Base-by-base conservation (phyloP, 148 eudicot genomes). In the Fallopia convolvulus region DNA sequence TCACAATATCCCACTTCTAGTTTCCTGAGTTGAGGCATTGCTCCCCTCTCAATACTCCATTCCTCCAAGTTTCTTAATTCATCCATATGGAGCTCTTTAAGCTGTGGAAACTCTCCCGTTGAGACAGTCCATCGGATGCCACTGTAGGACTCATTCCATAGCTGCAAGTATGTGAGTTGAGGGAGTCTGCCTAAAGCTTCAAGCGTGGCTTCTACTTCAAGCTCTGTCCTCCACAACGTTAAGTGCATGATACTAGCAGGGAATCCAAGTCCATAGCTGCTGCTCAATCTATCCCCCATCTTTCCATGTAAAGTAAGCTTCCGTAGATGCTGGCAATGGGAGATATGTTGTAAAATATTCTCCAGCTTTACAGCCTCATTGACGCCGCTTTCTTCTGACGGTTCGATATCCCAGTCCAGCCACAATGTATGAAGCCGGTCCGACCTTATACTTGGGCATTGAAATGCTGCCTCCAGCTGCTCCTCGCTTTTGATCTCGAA, bases 281-380 rank as follows among this genome's bases (percentile, higher is more conserved):
- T 26, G 30, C 30, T 26, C 30, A 6, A 42, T 42, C 46, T 42
- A 26, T 4, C 77, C 77, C 78, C 66, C 21, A 82, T 61, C 60
- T 9, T 72, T 17, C 86, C 83, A 15, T 2, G 8, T 7, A 83
- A 63, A 48, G 47, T 61, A n/a, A 83, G 76, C 66, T 78, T 83
- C 3, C 23, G 14, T 49, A 83, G 40, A 14, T 21, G 65, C 0
- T 32, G 7, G 6, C 36, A 77, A 0, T 15, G 0, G 8, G 0
- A 1, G 20, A 80, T 70, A 49, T 7, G 46, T 42, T 42, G 8
- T 7, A 76, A n/a, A 66, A 6, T 40, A 40, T 20, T 50, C n/a
- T 70, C 12, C 30, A 26, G 30, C 30, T 26, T 1, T 1, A 26
- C 30, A 26, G 1, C 30, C 30, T 26, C 30, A 26, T 26, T 26